These are phyloP conservation scores for Tylopilus plumbeoviolaceoides DNA, from an alignment of 768 basidiomycete genomes.

Conservation along the genomic window DNA sequence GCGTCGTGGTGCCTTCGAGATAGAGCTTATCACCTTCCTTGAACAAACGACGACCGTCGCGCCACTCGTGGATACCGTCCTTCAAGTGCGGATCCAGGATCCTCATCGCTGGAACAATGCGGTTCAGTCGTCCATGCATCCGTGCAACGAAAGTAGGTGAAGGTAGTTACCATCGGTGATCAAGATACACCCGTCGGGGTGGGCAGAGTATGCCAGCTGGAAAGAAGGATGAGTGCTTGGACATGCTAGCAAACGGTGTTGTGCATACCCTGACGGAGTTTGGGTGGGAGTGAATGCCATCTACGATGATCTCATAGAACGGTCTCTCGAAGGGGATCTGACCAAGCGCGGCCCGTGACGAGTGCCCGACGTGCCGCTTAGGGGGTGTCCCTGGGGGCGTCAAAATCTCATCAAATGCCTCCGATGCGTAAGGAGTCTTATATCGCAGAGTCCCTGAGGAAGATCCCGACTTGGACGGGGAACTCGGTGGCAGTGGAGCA, in stretches of 20 bases:
- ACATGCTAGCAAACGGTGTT: neutral
- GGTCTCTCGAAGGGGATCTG: constrained; percentile 57
- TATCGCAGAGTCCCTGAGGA: constrained; percentile 1
- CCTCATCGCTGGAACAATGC: too few species aligned
- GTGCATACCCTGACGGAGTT: constrained; percentile 76
- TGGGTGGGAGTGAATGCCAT: constrained; percentile 88
- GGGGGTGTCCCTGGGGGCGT: constrained; percentile 55
- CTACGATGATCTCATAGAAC: constrained; percentile 86
- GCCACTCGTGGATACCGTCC: too few species aligned
- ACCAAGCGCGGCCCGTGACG: constrained; percentile 36
- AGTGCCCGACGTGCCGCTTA: constrained; percentile 16
- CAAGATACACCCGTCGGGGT: constrained; percentile 82
- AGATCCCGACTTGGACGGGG: constrained; percentile 13
- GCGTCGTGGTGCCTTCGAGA: constrained; percentile 80
- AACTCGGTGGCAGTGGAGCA: constrained; percentile 18
- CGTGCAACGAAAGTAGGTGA: constrained; percentile 58
- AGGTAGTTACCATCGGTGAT: constrained; percentile 75
- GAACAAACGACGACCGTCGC: constrained; percentile 68
- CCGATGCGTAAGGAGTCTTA: constrained; percentile 39
- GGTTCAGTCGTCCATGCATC: too few species aligned
- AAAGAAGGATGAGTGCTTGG: neutral
- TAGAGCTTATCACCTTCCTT: constrained; percentile 80
- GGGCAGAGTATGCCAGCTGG: constrained; percentile 78
- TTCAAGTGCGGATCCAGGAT: too few species aligned
- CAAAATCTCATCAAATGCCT: constrained; percentile 57